Evolutionary conservation across 345 rosid genomes (phyloP).

Genomic region (Eucalyptus pauciflora): DNA sequence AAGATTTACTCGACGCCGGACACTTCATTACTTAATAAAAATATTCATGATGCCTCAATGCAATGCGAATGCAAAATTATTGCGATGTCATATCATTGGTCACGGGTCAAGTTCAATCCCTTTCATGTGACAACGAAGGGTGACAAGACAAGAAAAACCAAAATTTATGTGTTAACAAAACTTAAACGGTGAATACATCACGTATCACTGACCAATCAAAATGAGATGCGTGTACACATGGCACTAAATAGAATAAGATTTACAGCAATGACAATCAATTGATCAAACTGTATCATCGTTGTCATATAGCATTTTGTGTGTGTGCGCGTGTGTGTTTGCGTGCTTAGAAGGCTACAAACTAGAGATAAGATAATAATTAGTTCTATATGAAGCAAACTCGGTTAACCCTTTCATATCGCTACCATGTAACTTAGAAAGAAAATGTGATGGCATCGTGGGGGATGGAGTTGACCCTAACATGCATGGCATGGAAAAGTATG

Average conservation of each 20-base stretch:
- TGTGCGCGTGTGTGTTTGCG: neutral
- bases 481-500: neutral
- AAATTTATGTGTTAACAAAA: neutral
- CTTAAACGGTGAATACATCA: rapidly evolving
- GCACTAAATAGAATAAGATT: rapidly evolving
- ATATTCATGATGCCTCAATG: neutral
- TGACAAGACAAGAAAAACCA: neutral
- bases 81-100: neutral
- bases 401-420: neutral
- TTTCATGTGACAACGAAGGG: neutral
- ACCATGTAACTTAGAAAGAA: neutral
- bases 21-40: neutral
- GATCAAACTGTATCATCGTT: neutral
- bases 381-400: neutral
- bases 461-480: neutral
- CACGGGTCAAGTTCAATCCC: neutral
- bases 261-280: rapidly evolving
- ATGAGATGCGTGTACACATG: neutral
- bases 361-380: neutral
- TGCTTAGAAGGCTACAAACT: neutral
- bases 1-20: neutral
- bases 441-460: neutral
- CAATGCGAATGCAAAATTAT: neutral
- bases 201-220: rapidly evolving
- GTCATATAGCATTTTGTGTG: neutral